A percentile compares a stretch with the other conserved stretches of the same genome.
Evolutionary conservation across 108 stramenopile species (phyloP).

Genomic region (Stephanodiscus triporus): DNA sequence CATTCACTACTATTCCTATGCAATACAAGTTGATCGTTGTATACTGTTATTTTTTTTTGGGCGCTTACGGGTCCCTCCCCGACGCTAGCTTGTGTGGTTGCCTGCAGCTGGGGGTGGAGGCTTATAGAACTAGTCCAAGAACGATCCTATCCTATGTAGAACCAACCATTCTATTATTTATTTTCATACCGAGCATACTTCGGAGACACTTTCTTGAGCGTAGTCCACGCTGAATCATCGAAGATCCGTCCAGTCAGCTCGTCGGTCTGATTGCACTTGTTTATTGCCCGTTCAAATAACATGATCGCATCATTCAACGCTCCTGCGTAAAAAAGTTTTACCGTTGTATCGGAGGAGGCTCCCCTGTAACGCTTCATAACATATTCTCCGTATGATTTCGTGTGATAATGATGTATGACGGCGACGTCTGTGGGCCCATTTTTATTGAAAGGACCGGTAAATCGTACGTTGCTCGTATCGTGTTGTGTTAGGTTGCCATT

Average conservation of each 20-base stretch:
- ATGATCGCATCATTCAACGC: not conserved
- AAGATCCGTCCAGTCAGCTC: conserved; percentile 1
- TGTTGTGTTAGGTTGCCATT: not conserved
- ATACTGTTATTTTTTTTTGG: too few species aligned
- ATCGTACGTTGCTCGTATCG: conserved; percentile 30
- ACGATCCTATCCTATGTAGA: too few species aligned
- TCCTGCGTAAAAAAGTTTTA: not conserved
- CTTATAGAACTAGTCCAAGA: too few species aligned
- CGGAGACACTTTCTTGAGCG: conserved; percentile 19
- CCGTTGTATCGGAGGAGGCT: conserved; percentile 13
- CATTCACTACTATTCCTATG: too few species aligned
- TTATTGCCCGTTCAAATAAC: not conserved
- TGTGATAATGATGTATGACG: conserved; percentile 32
- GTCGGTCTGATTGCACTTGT: not conserved
- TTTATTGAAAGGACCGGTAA: conserved; percentile 14
- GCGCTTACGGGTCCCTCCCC: too few species aligned
- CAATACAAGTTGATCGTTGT: too few species aligned
- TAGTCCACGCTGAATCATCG: conserved; percentile 33
- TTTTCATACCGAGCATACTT: conserved; percentile 19
- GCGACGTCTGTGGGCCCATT: conserved; percentile 34
- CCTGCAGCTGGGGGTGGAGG: too few species aligned
- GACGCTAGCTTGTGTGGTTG: too few species aligned
- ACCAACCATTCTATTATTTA: too few species aligned
- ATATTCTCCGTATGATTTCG: conserved; percentile 42
- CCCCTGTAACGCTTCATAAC: conserved; percentile 20